These are phyloP conservation scores for Aurantiochytrium sp. DNA, from an alignment of 108 stramenopile genomes.

Conservation along the genomic window DNA sequence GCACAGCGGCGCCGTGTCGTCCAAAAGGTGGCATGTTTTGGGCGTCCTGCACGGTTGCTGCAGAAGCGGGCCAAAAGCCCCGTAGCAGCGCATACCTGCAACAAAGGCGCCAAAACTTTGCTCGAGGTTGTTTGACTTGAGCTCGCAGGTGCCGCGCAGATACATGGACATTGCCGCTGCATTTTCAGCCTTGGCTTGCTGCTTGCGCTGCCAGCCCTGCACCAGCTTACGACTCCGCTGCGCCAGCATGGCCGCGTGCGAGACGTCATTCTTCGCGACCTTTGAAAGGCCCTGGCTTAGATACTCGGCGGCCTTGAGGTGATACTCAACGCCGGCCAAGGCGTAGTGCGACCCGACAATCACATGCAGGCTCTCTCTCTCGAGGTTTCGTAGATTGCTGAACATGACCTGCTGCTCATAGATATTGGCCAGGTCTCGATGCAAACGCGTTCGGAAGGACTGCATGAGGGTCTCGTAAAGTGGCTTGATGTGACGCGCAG, in stretches of 20 bases:
- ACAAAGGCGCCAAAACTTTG: background rate
- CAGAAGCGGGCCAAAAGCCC: background rate
- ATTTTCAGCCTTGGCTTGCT: constrained; percentile 1
- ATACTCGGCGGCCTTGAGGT: constrained; percentile 5
- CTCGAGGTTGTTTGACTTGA: background rate
- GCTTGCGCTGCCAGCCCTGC: background rate
- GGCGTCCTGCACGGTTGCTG: background rate
- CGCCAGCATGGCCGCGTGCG: background rate
- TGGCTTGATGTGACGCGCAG: background rate
- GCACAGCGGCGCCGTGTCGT: background rate
- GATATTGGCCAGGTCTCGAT: background rate
- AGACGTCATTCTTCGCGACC: background rate
- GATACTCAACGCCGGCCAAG: constrained; percentile 5
- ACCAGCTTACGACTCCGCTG: background rate
- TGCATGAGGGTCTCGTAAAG: background rate
- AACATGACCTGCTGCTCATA: background rate
- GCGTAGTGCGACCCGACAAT: background rate
- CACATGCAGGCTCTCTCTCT: background rate
- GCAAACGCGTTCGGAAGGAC: background rate
- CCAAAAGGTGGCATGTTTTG: background rate
- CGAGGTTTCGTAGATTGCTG: background rate
- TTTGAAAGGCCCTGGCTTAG: background rate
- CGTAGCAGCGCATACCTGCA: background rate
- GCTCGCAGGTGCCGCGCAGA: background rate
- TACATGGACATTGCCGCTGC: background rate